Evolutionary conservation across 129 eudicot genomes (phyloP).

Genomic region (Saussurea involucrata): DNA sequence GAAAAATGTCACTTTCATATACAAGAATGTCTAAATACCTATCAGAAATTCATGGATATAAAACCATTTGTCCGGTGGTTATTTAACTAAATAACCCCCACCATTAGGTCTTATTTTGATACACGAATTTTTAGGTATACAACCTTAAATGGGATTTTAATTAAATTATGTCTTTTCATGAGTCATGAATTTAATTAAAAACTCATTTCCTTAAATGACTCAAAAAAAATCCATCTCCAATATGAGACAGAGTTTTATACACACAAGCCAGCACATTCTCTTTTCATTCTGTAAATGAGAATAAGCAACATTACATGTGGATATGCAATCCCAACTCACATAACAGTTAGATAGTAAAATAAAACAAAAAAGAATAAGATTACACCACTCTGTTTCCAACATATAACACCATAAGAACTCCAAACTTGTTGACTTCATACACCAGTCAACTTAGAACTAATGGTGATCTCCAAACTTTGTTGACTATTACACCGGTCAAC

Average conservation of each 20-base stretch:
- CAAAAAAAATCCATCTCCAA: constrained; percentile 8
- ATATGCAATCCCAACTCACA: constrained; percentile 12
- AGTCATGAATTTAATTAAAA: no score
- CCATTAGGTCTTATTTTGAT: neutral
- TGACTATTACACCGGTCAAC: constrained; percentile 14
- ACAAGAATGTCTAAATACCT: no score
- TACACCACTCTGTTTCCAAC: constrained; percentile 20
- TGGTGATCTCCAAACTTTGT: neutral
- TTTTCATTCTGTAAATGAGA: constrained; percentile 13
- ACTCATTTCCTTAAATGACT: no score
- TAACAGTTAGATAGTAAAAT: neutral
- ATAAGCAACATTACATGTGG: constrained; percentile 16
- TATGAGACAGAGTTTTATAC: constrained; percentile 11
- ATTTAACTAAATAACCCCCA: neutral
- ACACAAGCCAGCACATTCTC: constrained; percentile 15
- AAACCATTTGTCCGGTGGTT: neutral
- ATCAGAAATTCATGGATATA: neutral
- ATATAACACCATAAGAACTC: constrained; percentile 3
- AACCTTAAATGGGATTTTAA: no score
- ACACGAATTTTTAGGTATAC: no score
- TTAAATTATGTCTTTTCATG: no score
- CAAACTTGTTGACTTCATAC: constrained; percentile 18
- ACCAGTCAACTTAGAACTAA: neutral
- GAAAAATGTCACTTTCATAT: neutral
- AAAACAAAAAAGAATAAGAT: constrained; percentile 3